Evolutionary conservation across 345 rosid genomes (phyloP), one percentile per base, ranked within the genome.

Genomic region (Cochlearia excelsa): DNA sequence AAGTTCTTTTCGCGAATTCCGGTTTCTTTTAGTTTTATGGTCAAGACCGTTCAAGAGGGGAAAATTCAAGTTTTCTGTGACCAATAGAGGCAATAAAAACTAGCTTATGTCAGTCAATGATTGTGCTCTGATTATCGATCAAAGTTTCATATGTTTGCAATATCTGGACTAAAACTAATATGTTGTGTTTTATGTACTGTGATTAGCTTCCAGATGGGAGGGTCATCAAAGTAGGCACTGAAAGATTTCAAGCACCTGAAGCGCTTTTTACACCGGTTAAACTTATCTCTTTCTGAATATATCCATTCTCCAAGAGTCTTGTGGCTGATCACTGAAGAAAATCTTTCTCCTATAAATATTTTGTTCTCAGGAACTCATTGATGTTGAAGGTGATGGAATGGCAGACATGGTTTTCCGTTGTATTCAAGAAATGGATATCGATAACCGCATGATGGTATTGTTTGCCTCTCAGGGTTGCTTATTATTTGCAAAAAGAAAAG

Each of bases 351-450:
- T 29, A 0, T 16, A 16, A 0, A 16, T 16, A 16, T 16, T 35
- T 7, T 1, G 2, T 30, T 66, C 59, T 47, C 76, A 92, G 98
- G 99, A 86, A 66, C 94, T 89, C 65, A 85, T 88, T 63, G 98
- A 92, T 74, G 94, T 88, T 68, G 98, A 92, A 81, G 97, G 97
- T 67, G 99, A 93, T 83, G 99, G 99, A 52, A 85, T 89, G 95
- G 99, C 99, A 68, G 97, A 93, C 67, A 93, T 88, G 99, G 99
- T 88, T 65, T 92, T 93, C 68, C 97, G 86, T 72, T 93, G 99
- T 79, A 89, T 93, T 72, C 97, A 89, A 79, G 99, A 93, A 84
- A 89, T 93, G 99, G 99, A 93, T 80, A 89, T 89, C 27, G 97
- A 93, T 79, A 93, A 89, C 69, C 82, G 99, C 29, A 89, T 93